Conservation (phyloP, 257 asterid genomes). For the Apocynum venetum region DNA sequence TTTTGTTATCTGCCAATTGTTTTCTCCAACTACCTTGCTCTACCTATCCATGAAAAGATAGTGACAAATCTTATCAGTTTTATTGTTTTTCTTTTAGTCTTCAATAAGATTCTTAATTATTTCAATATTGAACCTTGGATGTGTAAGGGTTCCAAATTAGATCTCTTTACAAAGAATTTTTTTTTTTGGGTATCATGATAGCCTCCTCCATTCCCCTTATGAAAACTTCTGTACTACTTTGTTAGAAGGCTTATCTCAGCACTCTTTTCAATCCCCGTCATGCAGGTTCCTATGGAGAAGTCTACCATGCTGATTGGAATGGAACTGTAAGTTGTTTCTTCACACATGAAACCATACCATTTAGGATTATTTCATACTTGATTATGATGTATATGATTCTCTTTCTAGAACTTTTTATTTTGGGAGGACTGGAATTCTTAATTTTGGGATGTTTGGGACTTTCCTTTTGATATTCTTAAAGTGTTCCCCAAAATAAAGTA, state of each 20-base stretch:
- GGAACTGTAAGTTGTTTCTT: slow-evolving; percentile 75
- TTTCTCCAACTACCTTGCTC: neutral
- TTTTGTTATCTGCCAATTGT: neutral
- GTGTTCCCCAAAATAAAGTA: neutral
- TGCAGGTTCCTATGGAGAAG: slow-evolving; percentile 99
- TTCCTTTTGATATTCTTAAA: neutral
- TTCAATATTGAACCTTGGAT: neutral
- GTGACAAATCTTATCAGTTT: neutral
- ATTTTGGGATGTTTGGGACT: neutral
- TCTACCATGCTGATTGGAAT: slow-evolving; percentile 98
- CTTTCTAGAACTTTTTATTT: neutral
- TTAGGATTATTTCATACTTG: neutral
- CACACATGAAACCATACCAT: neutral
- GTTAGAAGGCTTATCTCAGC: neutral
- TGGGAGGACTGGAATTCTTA: neutral
- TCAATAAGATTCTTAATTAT: neutral
- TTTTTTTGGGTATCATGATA: neutral
- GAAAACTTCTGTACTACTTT: neutral
- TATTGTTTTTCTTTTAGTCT: neutral
- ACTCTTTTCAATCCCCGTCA: neutral
- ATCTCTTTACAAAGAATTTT: neutral
- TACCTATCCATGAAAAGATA: neutral
- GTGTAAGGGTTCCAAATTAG: neutral
- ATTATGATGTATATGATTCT: neutral
- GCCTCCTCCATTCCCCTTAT: neutral